Base-by-base conservation (phyloP, 192 early-diverging fungal species). In the Backusella australiensis region DNA sequence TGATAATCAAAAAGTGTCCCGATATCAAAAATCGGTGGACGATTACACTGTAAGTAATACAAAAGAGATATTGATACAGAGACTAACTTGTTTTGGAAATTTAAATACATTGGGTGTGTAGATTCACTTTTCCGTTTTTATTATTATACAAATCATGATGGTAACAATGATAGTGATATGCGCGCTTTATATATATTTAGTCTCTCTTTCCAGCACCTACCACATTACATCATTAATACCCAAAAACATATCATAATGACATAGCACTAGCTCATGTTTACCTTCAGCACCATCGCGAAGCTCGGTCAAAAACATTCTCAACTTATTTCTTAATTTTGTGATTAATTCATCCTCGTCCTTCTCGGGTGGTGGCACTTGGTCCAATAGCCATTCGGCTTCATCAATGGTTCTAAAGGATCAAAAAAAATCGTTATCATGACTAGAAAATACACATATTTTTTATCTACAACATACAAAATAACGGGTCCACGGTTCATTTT, bases 361-460 rank as follows among this genome's bases (percentile, higher is more conserved):
- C 21, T 76, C 77, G 26, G 81, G 81, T 69, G 74, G 73, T 42
- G 77, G 77, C 8, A 82, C 9, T 73, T 82, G 81, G 36, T 82
- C 81, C 35, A 82, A 56, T 23, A 82, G 56, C 21, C 34, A 78
- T 68, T 82, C 81, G 23, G 81, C 81, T 49, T 82, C 81, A 73
- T 82, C 81, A 74, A 82, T 82, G 4, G 71, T 67, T 38, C 81
- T 82, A 65, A 23, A 52, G 32, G 2, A 32, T 3, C 2, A 29
- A 29, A 63, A 9, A 26, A 8, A 36, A 63, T 19, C 23, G 38
- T 41, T 42, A 71, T 14, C 12, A 72, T n/a, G 12, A 66, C 34
- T 38, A 29, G 2, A 19, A 32, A 44, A 1, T 32, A 23, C 1
- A 41, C n/a, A 15, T 29, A 14, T 66, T 19, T 19, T 17, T 67